Conservation (phyloP, 208 protist species). For the Naegleria gruberi region DNA sequence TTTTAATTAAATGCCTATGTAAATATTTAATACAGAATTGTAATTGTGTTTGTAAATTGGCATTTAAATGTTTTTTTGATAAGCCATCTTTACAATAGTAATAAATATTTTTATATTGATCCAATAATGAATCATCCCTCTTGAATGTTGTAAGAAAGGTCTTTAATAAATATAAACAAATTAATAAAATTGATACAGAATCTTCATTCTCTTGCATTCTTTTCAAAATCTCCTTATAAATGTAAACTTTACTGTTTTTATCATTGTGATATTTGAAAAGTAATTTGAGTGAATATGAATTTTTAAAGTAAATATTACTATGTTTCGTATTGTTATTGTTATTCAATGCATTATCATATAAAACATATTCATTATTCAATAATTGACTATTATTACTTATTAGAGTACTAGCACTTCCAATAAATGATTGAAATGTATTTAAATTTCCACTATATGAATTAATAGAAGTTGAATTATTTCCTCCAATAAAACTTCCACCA, state of each 20-base stretch:
- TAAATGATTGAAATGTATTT: too few species aligned
- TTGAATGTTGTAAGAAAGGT: not conserved
- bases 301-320: not conserved
- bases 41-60: not conserved
- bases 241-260: not conserved
- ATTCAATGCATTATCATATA: too few species aligned
- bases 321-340: too few species aligned
- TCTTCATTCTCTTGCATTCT: not conserved
- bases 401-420: too few species aligned
- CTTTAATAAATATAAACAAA: conserved; percentile 6
- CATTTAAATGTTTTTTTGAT: not conserved
- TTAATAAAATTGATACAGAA: not conserved
- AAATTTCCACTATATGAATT: too few species aligned
- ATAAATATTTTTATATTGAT: conserved; percentile 3
- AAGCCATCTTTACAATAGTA: not conserved
- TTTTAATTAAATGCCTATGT: not conserved
- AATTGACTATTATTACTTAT: too few species aligned
- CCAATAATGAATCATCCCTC: not conserved
- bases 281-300: not conserved
- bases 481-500: too few species aligned
- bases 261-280: not conserved
- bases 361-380: too few species aligned
- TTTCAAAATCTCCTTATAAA: not conserved
- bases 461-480: too few species aligned
- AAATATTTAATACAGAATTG: not conserved